Evolutionary conservation across 202 grass and related monocot genomes (phyloP), one percentile per base, ranked within the genome.

Genomic region (Schoenoplectus tabernaemontani): DNA sequence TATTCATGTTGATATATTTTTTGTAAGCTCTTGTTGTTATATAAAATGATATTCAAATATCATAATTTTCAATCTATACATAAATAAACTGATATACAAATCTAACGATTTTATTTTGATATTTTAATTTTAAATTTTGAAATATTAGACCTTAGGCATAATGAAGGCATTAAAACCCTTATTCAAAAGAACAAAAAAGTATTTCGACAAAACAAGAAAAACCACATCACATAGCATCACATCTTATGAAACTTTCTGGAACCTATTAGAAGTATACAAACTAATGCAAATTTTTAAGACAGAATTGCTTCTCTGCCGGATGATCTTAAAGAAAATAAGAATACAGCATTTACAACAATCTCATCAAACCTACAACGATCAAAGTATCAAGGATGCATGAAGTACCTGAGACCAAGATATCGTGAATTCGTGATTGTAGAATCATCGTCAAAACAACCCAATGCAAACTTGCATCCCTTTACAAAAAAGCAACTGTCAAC

Each of bases 381-480:
- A 75, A 75, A 26, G 56, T 36, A 75, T 75, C 47, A 75, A 75
- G 48, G 30, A 75, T 19, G 70, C 70, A 54, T 48, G 10, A 53
- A 46, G 63, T 59, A 78, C 36, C 20, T n/a, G 41, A 79, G 37
- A 79, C 57, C 57, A 63, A 62, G 39, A 59, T 64, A 80, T 80
- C 59, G 53, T 46, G 42, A 48, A 80, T 80, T 53, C 44, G 67
- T 83, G 48, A 61, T 62, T 28, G 70, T 67, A 8, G 15, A 19
- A 86, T 64, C 47, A 60, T 56, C 57, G 22, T 17, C 22, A 9
- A 59, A 43, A 17, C 46, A 23, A 23, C 43, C 7, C 63, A 65
- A 82, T 50, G 61, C 23, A 51, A n/a, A n/a, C n/a, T n/a, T n/a
- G 22, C 32, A 42, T 78, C 81, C 58, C 78, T 88, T 82, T 69